Evolutionary conservation across 352 stramenopile species (phyloP).

Genomic region (Elongisporangium undulatum): DNA sequence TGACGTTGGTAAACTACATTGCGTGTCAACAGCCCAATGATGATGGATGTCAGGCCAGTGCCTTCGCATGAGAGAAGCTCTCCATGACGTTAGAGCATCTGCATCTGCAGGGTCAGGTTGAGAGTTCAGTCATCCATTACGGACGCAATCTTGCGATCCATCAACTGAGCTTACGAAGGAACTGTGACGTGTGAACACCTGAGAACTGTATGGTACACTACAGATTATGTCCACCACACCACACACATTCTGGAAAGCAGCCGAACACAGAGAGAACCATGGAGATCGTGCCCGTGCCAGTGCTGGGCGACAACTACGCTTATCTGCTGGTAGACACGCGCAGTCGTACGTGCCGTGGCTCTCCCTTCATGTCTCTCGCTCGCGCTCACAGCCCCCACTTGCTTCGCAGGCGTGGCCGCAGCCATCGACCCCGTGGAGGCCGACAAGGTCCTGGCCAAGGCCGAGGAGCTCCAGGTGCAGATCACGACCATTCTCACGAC

Average conservation of each 20-base stretch:
- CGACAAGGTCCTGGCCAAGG: conserved; percentile 64
- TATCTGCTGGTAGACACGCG: conserved; percentile 81
- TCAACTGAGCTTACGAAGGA: not conserved
- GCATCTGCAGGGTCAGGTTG: too few relatives aligned
- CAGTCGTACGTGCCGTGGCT: conserved; percentile 18
- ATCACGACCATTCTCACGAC: conserved; percentile 90
- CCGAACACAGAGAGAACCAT: conserved; percentile 21
- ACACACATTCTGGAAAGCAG: not conserved
- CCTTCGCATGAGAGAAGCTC: too few relatives aligned
- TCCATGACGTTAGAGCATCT: too few relatives aligned
- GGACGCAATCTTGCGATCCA: too few relatives aligned
- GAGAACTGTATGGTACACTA: too few relatives aligned
- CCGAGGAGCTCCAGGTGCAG: conserved; percentile 46
- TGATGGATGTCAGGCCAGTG: not conserved
- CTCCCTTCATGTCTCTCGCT: conserved; percentile 4
- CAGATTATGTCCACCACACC: not conserved
- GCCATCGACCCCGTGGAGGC: conserved; percentile 88
- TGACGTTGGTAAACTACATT: not conserved
- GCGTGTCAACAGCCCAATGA: not conserved
- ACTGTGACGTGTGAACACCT: not conserved
- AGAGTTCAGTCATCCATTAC: too few relatives aligned
- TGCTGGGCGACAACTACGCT: conserved; percentile 91
- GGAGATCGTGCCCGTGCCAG: conserved; percentile 74
- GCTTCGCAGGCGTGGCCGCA: conserved; percentile 46
- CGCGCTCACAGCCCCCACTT: not conserved